Percentiles rank a stretch among this genome's conserved stretches.
These are phyloP conservation scores for Conringia planisiliqua DNA, from an alignment of 345 rosid species.

Conservation along the genomic window DNA sequence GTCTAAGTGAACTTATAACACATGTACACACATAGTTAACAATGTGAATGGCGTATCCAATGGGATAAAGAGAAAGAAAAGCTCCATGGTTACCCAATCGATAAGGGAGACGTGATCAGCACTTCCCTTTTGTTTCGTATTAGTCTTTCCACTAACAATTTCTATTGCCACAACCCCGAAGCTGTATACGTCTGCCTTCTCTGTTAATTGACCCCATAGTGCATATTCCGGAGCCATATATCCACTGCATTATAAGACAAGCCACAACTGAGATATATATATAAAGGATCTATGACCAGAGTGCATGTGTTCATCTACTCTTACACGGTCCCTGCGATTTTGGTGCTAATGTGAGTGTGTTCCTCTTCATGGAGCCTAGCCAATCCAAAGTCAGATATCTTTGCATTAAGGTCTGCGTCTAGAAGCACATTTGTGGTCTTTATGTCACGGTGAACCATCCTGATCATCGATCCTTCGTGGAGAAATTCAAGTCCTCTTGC, in stretches of 20 bases:
- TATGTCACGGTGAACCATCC: conserved; percentile 64
- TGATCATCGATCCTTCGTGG: conserved; percentile 51
- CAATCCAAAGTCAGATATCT: conserved; percentile 68
- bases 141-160: background rate
- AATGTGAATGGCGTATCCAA: background rate
- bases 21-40: too few species aligned
- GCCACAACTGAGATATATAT: background rate
- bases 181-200: conserved; percentile 46
- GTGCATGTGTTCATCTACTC: background rate
- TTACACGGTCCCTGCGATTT: conserved; percentile 65
- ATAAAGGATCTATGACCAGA: background rate
- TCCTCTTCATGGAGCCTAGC: conserved; percentile 55
- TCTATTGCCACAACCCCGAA: background rate
- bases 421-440: conserved; percentile 57
- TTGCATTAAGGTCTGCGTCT: conserved; percentile 47
- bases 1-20: background rate
- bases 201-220: conserved; percentile 43
- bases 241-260: background rate
- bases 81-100: background rate
- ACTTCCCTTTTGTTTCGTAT: background rate
- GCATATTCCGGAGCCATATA: conserved; percentile 42
- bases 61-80: background rate
- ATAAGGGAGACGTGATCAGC: background rate
- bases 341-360: conserved; percentile 53
- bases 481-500: conserved; percentile 62